Conservation (phyloP, 2,329 filamentous ascomycete genomes). For the Talaromyces sp. region DNA sequence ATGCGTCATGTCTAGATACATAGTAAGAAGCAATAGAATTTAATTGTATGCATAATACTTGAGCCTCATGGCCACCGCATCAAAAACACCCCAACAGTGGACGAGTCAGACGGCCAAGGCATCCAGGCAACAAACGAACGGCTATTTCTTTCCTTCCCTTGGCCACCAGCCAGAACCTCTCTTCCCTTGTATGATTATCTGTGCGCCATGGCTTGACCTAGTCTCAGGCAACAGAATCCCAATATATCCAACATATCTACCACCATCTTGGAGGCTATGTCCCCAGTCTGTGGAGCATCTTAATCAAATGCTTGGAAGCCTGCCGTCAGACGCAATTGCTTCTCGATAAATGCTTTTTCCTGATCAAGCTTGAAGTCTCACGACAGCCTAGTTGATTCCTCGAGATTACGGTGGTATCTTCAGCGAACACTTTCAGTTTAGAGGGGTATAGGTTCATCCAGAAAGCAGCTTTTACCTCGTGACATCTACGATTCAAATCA, state of each 20-base stretch:
- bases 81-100: too few relatives aligned
- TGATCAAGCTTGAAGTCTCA: neutral
- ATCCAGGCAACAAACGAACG: neutral
- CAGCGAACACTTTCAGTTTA: neutral
- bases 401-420: neutral
- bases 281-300: neutral
- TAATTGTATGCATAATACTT: neutral
- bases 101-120: neutral
- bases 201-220: conserved; percentile 11
- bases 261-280: neutral
- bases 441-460: neutral
- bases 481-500: neutral
- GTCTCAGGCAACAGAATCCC: conserved; percentile 9
- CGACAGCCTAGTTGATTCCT: neutral
- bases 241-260: neutral
- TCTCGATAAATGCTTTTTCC: neutral
- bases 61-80: neutral
- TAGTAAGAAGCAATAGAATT: too few relatives aligned
- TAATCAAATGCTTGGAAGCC: neutral
- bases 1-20: neutral
- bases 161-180: neutral
- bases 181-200: conserved; percentile 1
- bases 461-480: neutral
- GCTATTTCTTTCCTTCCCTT: neutral
- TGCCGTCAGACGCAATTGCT: neutral